A percentile compares a stretch with the other conserved stretches of the same genome.
phyloP scores from a whole-genome alignment of 2,329 filamentous ascomycete genomes.

The Nemania sp. region DNA sequence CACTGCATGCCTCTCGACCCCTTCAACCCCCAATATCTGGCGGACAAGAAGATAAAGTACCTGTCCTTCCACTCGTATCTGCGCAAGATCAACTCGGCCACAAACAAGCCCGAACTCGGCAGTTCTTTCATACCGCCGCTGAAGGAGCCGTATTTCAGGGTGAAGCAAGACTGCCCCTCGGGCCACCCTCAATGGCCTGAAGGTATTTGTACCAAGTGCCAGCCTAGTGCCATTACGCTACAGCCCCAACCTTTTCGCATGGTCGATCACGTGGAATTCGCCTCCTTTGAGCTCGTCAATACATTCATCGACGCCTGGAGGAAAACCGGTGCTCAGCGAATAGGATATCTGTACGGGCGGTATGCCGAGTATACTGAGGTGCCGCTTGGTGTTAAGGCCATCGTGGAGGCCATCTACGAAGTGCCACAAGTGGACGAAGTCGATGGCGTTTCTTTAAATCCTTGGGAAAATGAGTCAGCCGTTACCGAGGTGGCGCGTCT shows the following conservation, averaged over 20 bases:
- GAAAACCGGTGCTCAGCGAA: slow-evolving; percentile 77
- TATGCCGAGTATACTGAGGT: slow-evolving; percentile 92
- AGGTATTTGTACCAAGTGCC: slow-evolving; percentile 97
- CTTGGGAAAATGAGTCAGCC: slow-evolving; percentile 84
- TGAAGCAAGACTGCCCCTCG: slow-evolving; percentile 85
- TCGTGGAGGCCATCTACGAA: slow-evolving; percentile 97
- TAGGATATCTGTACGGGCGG: slow-evolving; percentile 89
- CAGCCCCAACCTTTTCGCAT: slow-evolving; percentile 93
- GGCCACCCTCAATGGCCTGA: slow-evolving; percentile 94
- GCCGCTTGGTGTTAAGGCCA: slow-evolving; percentile 89
- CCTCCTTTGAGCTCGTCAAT: slow-evolving; percentile 81
- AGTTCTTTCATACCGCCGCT: slow-evolving; percentile 96
- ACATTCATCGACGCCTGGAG: slow-evolving; percentile 93
- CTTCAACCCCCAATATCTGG: slow-evolving; percentile 84
- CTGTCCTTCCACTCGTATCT: slow-evolving; percentile 94
- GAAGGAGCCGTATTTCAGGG: slow-evolving; percentile 89
- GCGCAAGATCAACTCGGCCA: slow-evolving; percentile 92
- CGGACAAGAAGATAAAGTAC: slow-evolving; percentile 98
- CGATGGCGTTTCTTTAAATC: slow-evolving; percentile 82
- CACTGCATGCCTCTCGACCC: slow-evolving; percentile 98
- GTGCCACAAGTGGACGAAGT: slow-evolving; percentile 87
- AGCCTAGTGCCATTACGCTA: slow-evolving; percentile 93
- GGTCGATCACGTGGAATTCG: slow-evolving; percentile 98
- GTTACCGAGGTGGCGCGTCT: slow-evolving; percentile 78
- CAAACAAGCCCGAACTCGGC: slow-evolving; percentile 92